Evolutionary conservation across 2,329 filamentous ascomycete genomes (phyloP).

Genomic region (Aspergillus spinulosporus): DNA sequence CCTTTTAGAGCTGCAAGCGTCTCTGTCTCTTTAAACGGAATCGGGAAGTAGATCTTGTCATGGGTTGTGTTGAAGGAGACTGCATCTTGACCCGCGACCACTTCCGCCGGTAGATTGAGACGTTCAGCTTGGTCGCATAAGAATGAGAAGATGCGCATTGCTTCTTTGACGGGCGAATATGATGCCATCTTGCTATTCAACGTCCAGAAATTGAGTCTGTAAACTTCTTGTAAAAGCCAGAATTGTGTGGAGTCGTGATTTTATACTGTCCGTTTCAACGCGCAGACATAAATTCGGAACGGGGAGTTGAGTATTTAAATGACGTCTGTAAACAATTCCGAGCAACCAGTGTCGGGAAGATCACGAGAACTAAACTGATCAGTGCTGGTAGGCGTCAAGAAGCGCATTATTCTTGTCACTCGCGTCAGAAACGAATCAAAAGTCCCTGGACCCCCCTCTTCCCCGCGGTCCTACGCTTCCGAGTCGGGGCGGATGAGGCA

Average conservation of each 20-base stretch:
- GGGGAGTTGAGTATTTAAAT: constrained; percentile 3
- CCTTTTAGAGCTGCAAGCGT: constrained; percentile 59
- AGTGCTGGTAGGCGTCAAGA: constrained; percentile 5
- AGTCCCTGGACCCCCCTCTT: neutral
- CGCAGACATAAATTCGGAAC: constrained; percentile 1
- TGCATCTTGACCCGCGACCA: constrained; percentile 33
- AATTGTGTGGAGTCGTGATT: neutral
- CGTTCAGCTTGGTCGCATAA: constrained; percentile 39
- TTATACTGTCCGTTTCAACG: neutral
- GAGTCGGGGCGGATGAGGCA: constrained; percentile 6
- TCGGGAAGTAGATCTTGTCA: constrained; percentile 43
- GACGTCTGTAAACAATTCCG: constrained; percentile 13
- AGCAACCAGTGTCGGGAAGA: constrained; percentile 7
- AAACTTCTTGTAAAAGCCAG: neutral
- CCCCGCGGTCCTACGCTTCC: constrained; percentile 12
- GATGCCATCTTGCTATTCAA: constrained; percentile 2
- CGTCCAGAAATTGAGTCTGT: neutral
- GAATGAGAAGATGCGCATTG: constrained; percentile 38
- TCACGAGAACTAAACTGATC: neutral
- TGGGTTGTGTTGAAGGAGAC: constrained; percentile 41
- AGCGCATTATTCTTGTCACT: neutral
- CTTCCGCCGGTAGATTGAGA: constrained; percentile 34
- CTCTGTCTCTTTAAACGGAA: constrained; percentile 56
- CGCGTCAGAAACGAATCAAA: constrained; percentile 6
- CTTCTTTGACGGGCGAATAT: constrained; percentile 40